Evolutionary conservation across 2,329 filamentous ascomycete genomes (phyloP).

Genomic region (Colletotrichum melonis): DNA sequence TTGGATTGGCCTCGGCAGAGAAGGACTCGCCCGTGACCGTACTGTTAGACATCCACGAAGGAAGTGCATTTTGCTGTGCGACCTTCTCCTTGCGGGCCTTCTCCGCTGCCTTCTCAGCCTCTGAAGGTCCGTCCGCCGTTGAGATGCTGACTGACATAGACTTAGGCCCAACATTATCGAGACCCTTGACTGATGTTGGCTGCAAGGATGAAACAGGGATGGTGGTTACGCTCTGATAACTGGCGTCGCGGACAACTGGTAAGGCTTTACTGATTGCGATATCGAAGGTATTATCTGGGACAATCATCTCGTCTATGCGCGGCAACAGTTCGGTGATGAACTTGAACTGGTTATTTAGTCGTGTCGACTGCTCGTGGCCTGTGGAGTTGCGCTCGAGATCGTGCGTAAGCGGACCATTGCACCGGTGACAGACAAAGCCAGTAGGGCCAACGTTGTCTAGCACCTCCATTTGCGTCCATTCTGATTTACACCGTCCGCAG

Average conservation of each 20-base stretch:
- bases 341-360: slow-evolving; percentile 82
- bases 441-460: slow-evolving; percentile 77
- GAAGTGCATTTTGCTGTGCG: slow-evolving; percentile 76
- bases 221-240: slow-evolving; percentile 64
- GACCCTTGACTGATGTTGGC: slow-evolving; percentile 76
- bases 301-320: slow-evolving; percentile 78
- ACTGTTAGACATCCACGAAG: slow-evolving; percentile 77
- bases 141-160: slow-evolving; percentile 78
- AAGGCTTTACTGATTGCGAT: slow-evolving; percentile 72
- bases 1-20: slow-evolving; percentile 50
- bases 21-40: slow-evolving; percentile 76
- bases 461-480: slow-evolving; percentile 92
- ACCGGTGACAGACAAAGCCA: slow-evolving; percentile 88
- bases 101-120: slow-evolving; percentile 75
- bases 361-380: slow-evolving; percentile 78
- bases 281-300: slow-evolving; percentile 82
- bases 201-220: slow-evolving; percentile 67
- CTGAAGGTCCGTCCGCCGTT: slow-evolving; percentile 72
- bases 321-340: slow-evolving; percentile 82
- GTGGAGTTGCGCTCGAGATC: slow-evolving; percentile 76
- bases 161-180: slow-evolving; percentile 74
- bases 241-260: slow-evolving; percentile 74
- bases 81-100: slow-evolving; percentile 73
- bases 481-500: slow-evolving; percentile 82
- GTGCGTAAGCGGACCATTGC: slow-evolving; percentile 72